phyloP scores from a whole-genome alignment of 306 rosid species.

The Vigna trinervia region DNA sequence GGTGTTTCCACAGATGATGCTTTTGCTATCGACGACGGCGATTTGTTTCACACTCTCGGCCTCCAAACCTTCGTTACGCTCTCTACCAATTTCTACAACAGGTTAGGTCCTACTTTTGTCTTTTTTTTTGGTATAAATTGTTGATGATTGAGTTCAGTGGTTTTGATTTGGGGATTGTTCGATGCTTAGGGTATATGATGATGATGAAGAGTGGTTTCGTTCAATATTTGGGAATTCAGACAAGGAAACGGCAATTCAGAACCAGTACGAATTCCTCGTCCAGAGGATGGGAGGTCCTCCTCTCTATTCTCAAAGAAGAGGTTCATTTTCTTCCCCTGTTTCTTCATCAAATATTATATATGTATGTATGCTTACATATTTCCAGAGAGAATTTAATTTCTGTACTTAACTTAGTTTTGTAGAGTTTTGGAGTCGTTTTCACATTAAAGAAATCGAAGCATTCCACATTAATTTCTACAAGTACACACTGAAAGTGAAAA shows the following conservation, averaged over 20 bases:
- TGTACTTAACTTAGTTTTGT: too few species aligned
- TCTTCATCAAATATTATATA: too few species aligned
- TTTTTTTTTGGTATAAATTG: not conserved
- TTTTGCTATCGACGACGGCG: slow-evolving; percentile 72
- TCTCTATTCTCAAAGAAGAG: slow-evolving; percentile 85
- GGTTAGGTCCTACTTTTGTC: not conserved
- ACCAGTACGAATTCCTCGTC: slow-evolving; percentile 86
- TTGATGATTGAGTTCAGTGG: not conserved
- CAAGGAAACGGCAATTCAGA: slow-evolving; percentile 78
- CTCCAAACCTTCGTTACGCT: slow-evolving; percentile 74
- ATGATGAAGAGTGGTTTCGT: slow-evolving; percentile 84
- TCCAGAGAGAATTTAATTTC: too few species aligned
- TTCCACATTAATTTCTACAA: too few species aligned
- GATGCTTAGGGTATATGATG: slow-evolving; percentile 68
- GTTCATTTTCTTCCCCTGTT: slow-evolving; percentile 29
- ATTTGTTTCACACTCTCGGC: slow-evolving; percentile 72
- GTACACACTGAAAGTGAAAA: too few species aligned
- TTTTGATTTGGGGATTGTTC: not conserved
- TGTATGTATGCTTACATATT: too few species aligned
- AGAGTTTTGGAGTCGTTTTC: too few species aligned
- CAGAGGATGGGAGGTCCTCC: slow-evolving; percentile 91
- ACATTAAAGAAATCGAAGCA: too few species aligned
- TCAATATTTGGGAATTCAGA: slow-evolving; percentile 70
- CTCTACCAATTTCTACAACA: slow-evolving; percentile 88
- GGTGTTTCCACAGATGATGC: slow-evolving; percentile 65